A percentile compares a stretch with the other conserved stretches of the same genome.
These are phyloP conservation scores for Xylaria sp. DNA, from an alignment of 2,329 filamentous ascomycete species.

Conservation along the genomic window DNA sequence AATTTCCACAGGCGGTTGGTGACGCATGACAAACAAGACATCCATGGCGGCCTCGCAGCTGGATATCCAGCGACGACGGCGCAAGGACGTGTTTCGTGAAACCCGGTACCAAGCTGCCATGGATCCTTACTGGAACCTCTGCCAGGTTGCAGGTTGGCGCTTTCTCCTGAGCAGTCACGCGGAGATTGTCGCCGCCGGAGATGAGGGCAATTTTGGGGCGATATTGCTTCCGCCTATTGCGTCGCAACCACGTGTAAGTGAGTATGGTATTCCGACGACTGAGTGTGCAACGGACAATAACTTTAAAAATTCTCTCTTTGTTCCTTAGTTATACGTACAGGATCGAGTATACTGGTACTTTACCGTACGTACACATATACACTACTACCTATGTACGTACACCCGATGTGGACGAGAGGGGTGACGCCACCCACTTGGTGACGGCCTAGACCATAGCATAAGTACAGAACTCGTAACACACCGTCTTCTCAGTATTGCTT, in stretches of 20 bases:
- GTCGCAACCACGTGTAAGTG: conserved; percentile 22
- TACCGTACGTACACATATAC: background rate
- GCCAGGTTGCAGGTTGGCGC: conserved; percentile 1
- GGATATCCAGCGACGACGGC: conserved; percentile 9
- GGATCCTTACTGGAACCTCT: conserved; percentile 9
- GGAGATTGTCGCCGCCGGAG: conserved; percentile 7
- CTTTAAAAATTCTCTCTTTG: conserved; percentile 14
- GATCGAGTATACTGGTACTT: background rate
- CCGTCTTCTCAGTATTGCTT: conserved; percentile 19
- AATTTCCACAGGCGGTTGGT: conserved; percentile 16
- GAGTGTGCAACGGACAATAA: conserved; percentile 16
- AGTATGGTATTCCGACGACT: conserved; percentile 3
- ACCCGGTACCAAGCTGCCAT: conserved; percentile 28
- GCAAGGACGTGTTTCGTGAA: conserved; percentile 30
- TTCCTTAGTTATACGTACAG: background rate
- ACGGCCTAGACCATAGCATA: conserved; percentile 8
- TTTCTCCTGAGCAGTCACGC: conserved; percentile 14
- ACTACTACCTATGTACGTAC: background rate
- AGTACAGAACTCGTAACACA: conserved; percentile 22
- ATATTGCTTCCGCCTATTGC: conserved; percentile 17
- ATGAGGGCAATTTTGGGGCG: conserved; percentile 28
- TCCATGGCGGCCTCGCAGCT: background rate
- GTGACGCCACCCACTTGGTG: conserved; percentile 1
- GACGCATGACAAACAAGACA: conserved; percentile 13
- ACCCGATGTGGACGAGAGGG: background rate